A percentile compares a stretch with the other conserved stretches of the same genome.
Evolutionary conservation across 257 asterid species (phyloP).

Genomic region (Solanum chmielewskii): DNA sequence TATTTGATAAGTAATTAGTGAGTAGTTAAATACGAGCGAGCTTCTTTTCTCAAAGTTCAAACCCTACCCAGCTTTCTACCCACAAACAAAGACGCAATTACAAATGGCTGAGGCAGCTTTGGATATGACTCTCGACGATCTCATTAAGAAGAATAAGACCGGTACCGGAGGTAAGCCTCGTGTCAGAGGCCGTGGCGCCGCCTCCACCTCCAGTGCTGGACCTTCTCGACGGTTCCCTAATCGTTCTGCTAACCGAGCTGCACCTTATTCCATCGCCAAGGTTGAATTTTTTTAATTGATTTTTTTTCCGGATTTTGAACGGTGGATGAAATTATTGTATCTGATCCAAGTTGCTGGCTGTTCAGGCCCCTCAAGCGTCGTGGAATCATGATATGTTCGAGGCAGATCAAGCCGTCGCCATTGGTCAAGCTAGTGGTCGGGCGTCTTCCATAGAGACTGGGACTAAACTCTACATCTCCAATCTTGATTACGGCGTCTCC

Average conservation of each 20-base stretch:
- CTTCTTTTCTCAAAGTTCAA: not conserved
- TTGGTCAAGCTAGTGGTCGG: constrained; percentile 28
- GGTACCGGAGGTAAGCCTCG: constrained; percentile 23
- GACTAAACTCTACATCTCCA: constrained; percentile 83
- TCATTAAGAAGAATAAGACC: constrained; percentile 81
- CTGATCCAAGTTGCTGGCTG: constrained; percentile 1
- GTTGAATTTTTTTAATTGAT: constrained; percentile 22
- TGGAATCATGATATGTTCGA: constrained; percentile 84
- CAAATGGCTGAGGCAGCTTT: constrained; percentile 79
- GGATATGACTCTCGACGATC: constrained; percentile 87
- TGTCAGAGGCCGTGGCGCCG: constrained; percentile 46
- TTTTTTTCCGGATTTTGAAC: not conserved
- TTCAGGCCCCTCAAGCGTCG: constrained; percentile 76
- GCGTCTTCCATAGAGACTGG: constrained; percentile 86
- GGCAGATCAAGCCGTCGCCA: constrained; percentile 10
- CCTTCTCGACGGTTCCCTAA: constrained; percentile 65
- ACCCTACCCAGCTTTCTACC: not conserved
- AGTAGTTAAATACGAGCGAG: not conserved
- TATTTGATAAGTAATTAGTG: too few relatives aligned
- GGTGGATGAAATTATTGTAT: not conserved
- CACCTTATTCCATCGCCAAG: constrained; percentile 62
- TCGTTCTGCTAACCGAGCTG: constrained; percentile 52
- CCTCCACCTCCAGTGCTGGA: constrained; percentile 36
- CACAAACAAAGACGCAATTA: not conserved
- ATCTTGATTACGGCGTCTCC: constrained; percentile 87